Conservation (phyloP, 2,329 filamentous ascomycete genomes). For the Penicillium sp. region DNA sequence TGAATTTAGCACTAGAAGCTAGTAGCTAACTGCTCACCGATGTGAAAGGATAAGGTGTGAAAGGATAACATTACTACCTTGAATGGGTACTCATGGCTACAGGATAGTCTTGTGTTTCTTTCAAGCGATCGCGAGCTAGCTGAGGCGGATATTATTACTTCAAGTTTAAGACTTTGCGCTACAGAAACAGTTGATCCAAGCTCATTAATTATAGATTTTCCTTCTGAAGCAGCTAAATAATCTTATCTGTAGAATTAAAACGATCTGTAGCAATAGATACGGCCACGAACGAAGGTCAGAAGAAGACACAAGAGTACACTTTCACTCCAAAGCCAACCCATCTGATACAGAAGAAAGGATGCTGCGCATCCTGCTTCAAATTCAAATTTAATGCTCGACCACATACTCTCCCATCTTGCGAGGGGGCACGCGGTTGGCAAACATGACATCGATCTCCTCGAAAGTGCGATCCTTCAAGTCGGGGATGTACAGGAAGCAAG, state of each 20-base stretch:
- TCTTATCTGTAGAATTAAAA: not conserved
- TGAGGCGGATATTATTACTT: not conserved
- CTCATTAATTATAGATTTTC: not conserved
- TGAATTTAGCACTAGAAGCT: too few species aligned
- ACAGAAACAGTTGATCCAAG: not conserved
- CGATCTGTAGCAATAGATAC: not conserved
- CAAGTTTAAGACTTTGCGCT: not conserved
- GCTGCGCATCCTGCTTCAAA: not conserved
- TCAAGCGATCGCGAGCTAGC: not conserved
- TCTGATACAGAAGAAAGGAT: not conserved
- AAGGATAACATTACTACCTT: not conserved
- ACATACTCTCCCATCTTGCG: conserved; percentile 5
- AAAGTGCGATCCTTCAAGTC: not conserved
- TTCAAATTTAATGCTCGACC: not conserved
- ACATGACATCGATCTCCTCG: conserved; percentile 6
- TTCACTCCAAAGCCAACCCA: not conserved
- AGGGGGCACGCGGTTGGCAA: not conserved
- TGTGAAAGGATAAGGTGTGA: not conserved
- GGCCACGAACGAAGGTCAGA: not conserved
- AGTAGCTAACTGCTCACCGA: too few species aligned
- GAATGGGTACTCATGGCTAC: not conserved
- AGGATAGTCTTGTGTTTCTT: not conserved
- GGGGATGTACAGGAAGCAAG: not conserved
- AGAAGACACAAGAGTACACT: not conserved
- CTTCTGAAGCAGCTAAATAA: not conserved